Evolutionary conservation across 139 green algal genomes (phyloP), one percentile per base, ranked within the genome.

Genomic region (Ettlia oleoabundans): DNA sequence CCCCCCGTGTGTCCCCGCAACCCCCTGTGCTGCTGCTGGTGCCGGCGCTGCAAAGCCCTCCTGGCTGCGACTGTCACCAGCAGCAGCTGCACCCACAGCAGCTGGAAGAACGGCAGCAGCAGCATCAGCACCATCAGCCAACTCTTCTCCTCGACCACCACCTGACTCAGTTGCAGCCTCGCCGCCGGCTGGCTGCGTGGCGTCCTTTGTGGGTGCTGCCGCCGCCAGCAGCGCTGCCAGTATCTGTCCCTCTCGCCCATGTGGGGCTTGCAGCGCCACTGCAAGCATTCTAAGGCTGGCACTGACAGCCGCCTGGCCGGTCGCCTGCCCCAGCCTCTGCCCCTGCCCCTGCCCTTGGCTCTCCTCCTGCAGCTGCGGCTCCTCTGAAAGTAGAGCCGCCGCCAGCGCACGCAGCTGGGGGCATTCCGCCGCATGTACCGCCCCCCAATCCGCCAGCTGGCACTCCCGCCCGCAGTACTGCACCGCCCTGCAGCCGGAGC

Each of bases 391-490:
- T 15, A 58, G 47, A 10, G 15, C 47, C 10, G 70, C 70, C 30
- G 43, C 47, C 43, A 78, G 70, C 70, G 53, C 40, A 33, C 63
- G 41, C 42, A 78, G 70, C 43, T 78, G 70, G 15, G 18, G 30
- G 70, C 70, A 78, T 43, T 78, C 70, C 0, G 30, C 32, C 1
- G 70, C 32, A 35, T 78, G 70, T 0, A 30, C 30, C 2, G 41
- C 15, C 0, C 19, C 33, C 70, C 70, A 78, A 32, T 62, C 70
- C 30, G 26, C 35, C 13, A 78, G 30, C 30, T 78, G 70, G 43
- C 70, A 78, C 9, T 62, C 70, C 5, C 42, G 30, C 4, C n/a
- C 51, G 70, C 70, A 78, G 43, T 78, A 78, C 42, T 47, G 18
- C 8, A 64, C 43, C 19, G 51, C 47, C 4, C 32, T 42, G 43